Evolutionary conservation across 192 early-diverging fungal genomes (phyloP).

Genomic region (Chytriomyces sp.): DNA sequence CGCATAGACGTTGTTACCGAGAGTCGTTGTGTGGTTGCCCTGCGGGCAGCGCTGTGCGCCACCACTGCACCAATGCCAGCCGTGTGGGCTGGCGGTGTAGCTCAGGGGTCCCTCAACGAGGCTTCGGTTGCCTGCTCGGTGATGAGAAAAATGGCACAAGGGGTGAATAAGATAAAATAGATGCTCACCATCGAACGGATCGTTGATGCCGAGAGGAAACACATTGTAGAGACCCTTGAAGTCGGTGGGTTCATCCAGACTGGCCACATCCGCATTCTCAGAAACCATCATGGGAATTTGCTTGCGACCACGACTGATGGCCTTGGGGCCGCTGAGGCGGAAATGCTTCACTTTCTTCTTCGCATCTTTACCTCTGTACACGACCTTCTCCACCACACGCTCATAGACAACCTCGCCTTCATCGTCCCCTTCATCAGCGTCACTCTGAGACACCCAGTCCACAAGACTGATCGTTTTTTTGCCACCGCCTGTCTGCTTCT

Average conservation of each 20-base stretch:
- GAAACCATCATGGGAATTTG: too few relatives aligned
- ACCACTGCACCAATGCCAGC: slow-evolving; percentile 67
- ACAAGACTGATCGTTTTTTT: slow-evolving; percentile 62
- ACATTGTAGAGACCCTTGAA: slow-evolving; percentile 65
- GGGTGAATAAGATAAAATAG: neutral
- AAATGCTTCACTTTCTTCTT: neutral
- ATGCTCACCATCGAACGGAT: slow-evolving; percentile 55
- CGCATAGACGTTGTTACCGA: slow-evolving; percentile 92
- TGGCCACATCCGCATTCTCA: neutral
- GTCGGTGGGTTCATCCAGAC: neutral
- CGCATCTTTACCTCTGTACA: neutral
- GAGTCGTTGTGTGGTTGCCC: slow-evolving; percentile 63
- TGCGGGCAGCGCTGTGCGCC: slow-evolving; percentile 28
- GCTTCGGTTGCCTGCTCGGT: slow-evolving; percentile 46
- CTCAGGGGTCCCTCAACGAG: slow-evolving; percentile 60
- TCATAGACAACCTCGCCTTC: slow-evolving; percentile 10
- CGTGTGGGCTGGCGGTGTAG: slow-evolving; percentile 61
- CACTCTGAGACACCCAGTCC: slow-evolving; percentile 70
- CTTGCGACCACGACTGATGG: neutral
- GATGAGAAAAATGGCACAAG: neutral
- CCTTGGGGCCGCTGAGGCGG: neutral
- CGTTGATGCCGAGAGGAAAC: slow-evolving; percentile 77
- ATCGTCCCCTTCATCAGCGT: neutral
- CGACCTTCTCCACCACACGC: slow-evolving; percentile 4
- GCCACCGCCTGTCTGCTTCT: too few relatives aligned